These are phyloP conservation scores for Cytidiella melzeri DNA, from an alignment of 768 basidiomycete species.

Conservation along the genomic window DNA sequence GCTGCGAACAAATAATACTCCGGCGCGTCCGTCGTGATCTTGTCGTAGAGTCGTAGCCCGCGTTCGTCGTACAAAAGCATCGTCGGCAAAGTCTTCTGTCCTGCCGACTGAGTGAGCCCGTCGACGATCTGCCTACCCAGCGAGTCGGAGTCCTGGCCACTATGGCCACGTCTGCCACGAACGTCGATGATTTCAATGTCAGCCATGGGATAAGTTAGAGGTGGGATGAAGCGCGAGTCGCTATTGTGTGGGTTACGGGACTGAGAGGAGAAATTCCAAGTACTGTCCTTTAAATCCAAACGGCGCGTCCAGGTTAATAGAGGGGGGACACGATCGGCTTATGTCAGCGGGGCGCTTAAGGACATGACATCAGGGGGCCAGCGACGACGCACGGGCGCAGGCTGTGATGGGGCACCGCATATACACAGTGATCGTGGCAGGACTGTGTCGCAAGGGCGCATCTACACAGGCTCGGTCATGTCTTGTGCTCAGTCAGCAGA, in stretches of 20 bases:
- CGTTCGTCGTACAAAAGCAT: slow-evolving; percentile 81
- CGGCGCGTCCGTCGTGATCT: slow-evolving; percentile 67
- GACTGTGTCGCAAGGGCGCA: too few relatives aligned
- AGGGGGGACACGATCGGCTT: neutral
- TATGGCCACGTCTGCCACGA: slow-evolving; percentile 8
- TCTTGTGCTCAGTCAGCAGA: too few relatives aligned
- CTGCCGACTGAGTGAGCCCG: slow-evolving; percentile 49
- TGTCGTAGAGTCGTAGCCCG: slow-evolving; percentile 83
- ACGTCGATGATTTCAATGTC: slow-evolving; percentile 20
- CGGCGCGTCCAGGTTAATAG: too few relatives aligned
- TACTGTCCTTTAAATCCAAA: too few relatives aligned
- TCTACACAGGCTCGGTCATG: too few relatives aligned
- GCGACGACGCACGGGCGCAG: too few relatives aligned
- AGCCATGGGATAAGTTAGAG: neutral
- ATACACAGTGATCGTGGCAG: too few relatives aligned
- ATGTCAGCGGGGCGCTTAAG: neutral
- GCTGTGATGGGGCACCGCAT: too few relatives aligned
- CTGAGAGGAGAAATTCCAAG: too few relatives aligned
- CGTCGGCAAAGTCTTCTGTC: slow-evolving; percentile 68
- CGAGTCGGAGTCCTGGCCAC: slow-evolving; percentile 6
- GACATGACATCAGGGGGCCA: slow-evolving; percentile 11
- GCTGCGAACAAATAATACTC: slow-evolving; percentile 91
- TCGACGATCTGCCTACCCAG: slow-evolving; percentile 41
- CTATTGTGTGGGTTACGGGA: too few relatives aligned
- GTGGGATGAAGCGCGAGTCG: neutral